These are phyloP conservation scores for Mycogone perniciosa DNA, from an alignment of 2,329 filamentous ascomycete genomes.

Conservation along the genomic window DNA sequence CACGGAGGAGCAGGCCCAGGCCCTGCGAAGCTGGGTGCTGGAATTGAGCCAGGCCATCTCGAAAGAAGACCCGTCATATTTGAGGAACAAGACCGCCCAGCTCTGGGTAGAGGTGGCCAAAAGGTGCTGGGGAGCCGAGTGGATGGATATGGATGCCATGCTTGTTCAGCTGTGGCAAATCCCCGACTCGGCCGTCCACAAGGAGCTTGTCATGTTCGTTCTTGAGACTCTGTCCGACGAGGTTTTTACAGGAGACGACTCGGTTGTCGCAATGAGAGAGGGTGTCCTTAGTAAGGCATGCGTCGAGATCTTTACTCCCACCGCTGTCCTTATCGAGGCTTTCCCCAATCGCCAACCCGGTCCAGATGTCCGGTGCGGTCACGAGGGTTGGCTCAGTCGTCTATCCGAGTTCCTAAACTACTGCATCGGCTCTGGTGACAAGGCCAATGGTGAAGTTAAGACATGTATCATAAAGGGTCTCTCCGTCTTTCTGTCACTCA, in stretches of 20 bases:
- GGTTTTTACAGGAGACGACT: conserved; percentile 85
- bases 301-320: conserved; percentile 88
- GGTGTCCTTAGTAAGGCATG: conserved; percentile 80
- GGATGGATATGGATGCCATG: conserved; percentile 88
- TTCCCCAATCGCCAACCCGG: conserved; percentile 66
- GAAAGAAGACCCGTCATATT: conserved; percentile 68
- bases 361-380: conserved; percentile 64
- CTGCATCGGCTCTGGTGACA: conserved; percentile 61
- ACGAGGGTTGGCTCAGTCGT: conserved; percentile 82
- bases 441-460: conserved; percentile 60
- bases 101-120: conserved; percentile 95
- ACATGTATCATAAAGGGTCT: conserved; percentile 70
- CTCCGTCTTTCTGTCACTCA: conserved; percentile 67
- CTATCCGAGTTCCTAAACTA: conserved; percentile 67
- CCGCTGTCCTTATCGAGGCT: conserved; percentile 64
- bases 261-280: conserved; percentile 75
- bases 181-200: conserved; percentile 56
- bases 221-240: conserved; percentile 92
- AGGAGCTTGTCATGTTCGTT: conserved; percentile 81
- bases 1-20: conserved; percentile 57
- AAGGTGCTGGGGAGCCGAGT: conserved; percentile 83
- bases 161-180: conserved; percentile 78
- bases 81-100: conserved; percentile 90
- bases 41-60: conserved; percentile 67
- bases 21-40: conserved; percentile 70